phyloP scores from a whole-genome alignment of 805 yeast species.

The Ogataea degrootiae region DNA sequence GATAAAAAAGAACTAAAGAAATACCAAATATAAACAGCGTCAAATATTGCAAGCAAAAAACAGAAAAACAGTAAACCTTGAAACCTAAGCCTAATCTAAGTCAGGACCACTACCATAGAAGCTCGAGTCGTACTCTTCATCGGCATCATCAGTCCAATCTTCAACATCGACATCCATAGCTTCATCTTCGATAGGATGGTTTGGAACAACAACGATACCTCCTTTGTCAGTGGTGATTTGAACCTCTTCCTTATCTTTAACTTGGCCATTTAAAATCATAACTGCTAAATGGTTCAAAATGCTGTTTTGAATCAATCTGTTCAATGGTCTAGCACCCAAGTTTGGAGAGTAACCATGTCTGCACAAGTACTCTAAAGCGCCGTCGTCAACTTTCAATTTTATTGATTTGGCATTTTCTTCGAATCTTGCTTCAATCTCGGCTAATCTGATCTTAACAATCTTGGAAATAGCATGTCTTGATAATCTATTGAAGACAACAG shows the following conservation, averaged over 20 bases:
- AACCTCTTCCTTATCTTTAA: constrained; percentile 85
- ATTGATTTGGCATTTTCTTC: constrained; percentile 77
- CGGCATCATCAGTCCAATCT: constrained; percentile 61
- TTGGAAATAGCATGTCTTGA: constrained; percentile 87
- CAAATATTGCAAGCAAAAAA: neutral
- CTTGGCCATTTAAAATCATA: constrained; percentile 80
- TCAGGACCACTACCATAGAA: constrained; percentile 19
- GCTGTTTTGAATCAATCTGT: constrained; percentile 85
- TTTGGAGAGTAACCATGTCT: constrained; percentile 86
- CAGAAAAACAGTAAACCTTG: neutral
- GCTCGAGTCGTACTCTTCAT: constrained; percentile 41
- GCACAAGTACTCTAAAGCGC: constrained; percentile 78
- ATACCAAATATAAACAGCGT: too few species aligned
- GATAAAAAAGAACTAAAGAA: too few species aligned
- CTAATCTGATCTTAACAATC: constrained; percentile 81
- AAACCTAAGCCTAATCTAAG: constrained; percentile 15
- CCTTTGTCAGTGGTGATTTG: constrained; percentile 50
- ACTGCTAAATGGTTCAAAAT: constrained; percentile 85
- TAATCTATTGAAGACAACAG: constrained; percentile 87
- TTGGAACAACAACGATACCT: constrained; percentile 78
- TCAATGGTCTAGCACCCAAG: constrained; percentile 95
- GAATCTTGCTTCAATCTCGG: constrained; percentile 83
- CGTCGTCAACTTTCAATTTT: constrained; percentile 64
- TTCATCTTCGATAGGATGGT: constrained; percentile 61
- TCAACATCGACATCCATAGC: constrained; percentile 54